Evolutionary conservation across 2,329 filamentous ascomycete genomes (phyloP).

Genomic region (Botrytis tulipae): DNA sequence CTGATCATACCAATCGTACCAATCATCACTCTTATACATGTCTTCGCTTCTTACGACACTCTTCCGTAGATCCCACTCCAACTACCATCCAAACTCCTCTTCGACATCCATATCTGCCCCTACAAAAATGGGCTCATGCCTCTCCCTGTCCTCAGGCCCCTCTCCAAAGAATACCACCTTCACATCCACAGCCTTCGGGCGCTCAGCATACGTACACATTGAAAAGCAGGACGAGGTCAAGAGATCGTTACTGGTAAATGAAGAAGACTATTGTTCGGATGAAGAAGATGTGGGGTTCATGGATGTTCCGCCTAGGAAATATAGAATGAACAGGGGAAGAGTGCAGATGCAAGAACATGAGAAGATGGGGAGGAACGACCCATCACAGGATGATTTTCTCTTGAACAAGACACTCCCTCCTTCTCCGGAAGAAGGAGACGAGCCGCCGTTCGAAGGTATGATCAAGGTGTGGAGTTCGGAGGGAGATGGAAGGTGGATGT

Average conservation of each 20-base stretch:
- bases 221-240: slow-evolving; percentile 6
- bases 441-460: slow-evolving; percentile 14
- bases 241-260: neutral
- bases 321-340: neutral
- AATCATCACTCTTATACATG: neutral
- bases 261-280: slow-evolving; percentile 13
- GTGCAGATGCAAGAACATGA: neutral
- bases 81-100: neutral
- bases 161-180: neutral
- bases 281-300: slow-evolving; percentile 3
- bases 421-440: neutral
- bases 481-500: slow-evolving; percentile 9
- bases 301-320: neutral
- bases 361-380: neutral
- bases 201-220: slow-evolving; percentile 3
- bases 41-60: slow-evolving; percentile 1
- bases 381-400: neutral
- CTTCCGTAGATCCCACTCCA: slow-evolving; percentile 4
- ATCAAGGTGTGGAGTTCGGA: neutral
- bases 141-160: neutral
- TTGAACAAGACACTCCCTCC: neutral
- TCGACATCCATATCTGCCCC: neutral
- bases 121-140: slow-evolving; percentile 8
- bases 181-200: slow-evolving; percentile 14
- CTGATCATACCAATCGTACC: neutral